Conservation (phyloP, 495 filamentous ascomycete genomes). For the Diplogelasinospora grovesii region DNA sequence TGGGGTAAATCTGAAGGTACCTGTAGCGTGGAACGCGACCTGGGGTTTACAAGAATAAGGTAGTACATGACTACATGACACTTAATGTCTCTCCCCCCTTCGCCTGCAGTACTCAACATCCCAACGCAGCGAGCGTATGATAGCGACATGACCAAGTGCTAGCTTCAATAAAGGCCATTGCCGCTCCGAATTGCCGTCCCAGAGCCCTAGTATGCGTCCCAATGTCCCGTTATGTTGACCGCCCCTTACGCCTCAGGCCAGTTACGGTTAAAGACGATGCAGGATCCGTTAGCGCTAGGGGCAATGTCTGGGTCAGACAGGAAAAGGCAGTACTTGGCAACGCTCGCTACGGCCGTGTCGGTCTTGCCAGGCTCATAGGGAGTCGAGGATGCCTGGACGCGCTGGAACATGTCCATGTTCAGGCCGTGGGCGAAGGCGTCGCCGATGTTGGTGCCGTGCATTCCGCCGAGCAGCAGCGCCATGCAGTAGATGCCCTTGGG, state of each 20-base stretch:
- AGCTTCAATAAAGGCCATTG: too few relatives aligned
- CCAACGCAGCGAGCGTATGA: too few relatives aligned
- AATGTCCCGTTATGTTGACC: background rate
- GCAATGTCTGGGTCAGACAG: slow-evolving; percentile 33
- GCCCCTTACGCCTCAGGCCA: slow-evolving; percentile 26
- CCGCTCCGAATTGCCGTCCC: too few relatives aligned
- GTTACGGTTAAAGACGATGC: slow-evolving; percentile 33
- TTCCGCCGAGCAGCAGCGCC: slow-evolving; percentile 49
- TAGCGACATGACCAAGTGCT: too few relatives aligned
- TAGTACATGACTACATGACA: too few relatives aligned
- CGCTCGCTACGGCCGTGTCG: slow-evolving; percentile 19
- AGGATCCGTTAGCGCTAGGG: slow-evolving; percentile 28
- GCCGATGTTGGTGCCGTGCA: slow-evolving; percentile 50
- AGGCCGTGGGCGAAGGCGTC: slow-evolving; percentile 41
- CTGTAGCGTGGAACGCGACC: too few relatives aligned
- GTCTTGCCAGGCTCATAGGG: slow-evolving; percentile 15
- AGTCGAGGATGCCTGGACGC: slow-evolving; percentile 18
- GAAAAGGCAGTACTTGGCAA: slow-evolving; percentile 38
- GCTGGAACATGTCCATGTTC: slow-evolving; percentile 38
- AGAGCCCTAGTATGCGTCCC: background rate
- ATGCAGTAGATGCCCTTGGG: slow-evolving; percentile 51
- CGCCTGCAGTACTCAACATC: too few relatives aligned
- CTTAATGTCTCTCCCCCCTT: too few relatives aligned
- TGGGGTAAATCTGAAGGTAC: too few relatives aligned
- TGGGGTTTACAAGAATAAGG: too few relatives aligned